Evolutionary conservation across 23 red algal species (phyloP).

Genomic region (Chondrus crispus): DNA sequence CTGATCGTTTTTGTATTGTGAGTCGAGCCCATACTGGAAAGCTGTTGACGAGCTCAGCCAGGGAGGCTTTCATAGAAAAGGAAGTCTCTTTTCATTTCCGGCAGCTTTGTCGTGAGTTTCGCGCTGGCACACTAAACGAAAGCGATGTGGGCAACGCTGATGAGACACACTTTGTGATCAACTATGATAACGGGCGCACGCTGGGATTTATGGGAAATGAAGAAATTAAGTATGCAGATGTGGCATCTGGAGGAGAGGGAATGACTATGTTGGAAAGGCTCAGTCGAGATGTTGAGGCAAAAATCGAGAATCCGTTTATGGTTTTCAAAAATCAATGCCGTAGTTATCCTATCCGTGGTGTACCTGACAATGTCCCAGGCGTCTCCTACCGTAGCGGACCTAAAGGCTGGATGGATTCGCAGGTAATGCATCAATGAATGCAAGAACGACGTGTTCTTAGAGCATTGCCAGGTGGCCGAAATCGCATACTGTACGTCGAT

Average conservation of each 20-base stretch:
- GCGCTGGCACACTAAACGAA: neutral
- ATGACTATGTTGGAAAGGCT: neutral
- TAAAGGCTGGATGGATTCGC: neutral
- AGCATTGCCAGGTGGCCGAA: neutral
- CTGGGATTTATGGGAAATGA: neutral
- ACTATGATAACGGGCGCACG: neutral
- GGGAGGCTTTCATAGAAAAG: neutral
- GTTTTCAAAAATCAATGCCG: neutral
- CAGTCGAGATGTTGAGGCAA: neutral
- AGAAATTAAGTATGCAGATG: neutral
- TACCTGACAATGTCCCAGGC: neutral
- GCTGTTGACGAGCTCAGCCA: neutral
- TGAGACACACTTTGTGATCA: neutral
- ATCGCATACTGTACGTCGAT: neutral
- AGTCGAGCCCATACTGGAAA: neutral
- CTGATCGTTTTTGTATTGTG: neutral
- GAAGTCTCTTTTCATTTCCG: neutral
- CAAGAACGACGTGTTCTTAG: neutral
- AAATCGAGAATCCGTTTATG: neutral
- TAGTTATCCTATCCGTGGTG: neutral
- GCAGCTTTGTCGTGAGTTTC: neutral
- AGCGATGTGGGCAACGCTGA: neutral
- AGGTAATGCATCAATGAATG: neutral
- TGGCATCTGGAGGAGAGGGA: neutral
- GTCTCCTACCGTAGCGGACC: neutral